These are phyloP conservation scores for Leccinum incarnatum DNA, from an alignment of 768 basidiomycete species.

Conservation along the genomic window DNA sequence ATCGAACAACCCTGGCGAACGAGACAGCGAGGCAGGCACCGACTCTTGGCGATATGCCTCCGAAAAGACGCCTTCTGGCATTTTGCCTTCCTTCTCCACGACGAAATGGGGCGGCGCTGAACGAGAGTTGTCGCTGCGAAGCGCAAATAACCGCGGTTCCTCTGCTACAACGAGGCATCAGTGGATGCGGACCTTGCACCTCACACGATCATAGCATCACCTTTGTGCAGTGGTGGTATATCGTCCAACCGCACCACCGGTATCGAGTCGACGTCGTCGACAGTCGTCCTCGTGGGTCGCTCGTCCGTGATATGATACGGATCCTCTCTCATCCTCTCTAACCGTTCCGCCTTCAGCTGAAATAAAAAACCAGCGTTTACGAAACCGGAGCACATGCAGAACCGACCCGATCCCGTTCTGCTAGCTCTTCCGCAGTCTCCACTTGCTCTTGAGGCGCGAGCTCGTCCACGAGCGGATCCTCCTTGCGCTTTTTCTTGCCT, in stretches of 20 bases:
- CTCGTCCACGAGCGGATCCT: conserved; percentile 21
- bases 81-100: conserved; percentile 80
- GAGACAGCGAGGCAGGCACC: conserved; percentile 26
- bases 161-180: conserved; percentile 28
- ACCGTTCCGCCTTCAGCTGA: conserved; percentile 73
- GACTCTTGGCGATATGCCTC: conserved; percentile 22
- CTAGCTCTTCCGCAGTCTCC: conserved; percentile 59
- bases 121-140: conserved; percentile 40
- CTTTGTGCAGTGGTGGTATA: conserved; percentile 46
- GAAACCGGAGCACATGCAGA: background rate
- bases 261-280: conserved; percentile 83
- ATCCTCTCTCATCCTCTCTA: conserved; percentile 77
- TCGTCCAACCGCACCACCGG: conserved; percentile 84
- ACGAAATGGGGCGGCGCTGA: conserved; percentile 49
- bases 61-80: conserved; percentile 59
- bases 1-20: conserved; percentile 27
- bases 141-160: conserved; percentile 42
- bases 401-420: conserved; percentile 62
- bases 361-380: conserved; percentile 4
- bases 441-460: conserved; percentile 40
- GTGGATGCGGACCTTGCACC: background rate
- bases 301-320: conserved; percentile 88
- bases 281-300: conserved; percentile 34
- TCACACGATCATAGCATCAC: conserved; percentile 8
- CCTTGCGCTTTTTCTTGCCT: conserved; percentile 48